phyloP scores from a whole-genome alignment of 768 basidiomycete genomes.

The Mycena crocata region DNA sequence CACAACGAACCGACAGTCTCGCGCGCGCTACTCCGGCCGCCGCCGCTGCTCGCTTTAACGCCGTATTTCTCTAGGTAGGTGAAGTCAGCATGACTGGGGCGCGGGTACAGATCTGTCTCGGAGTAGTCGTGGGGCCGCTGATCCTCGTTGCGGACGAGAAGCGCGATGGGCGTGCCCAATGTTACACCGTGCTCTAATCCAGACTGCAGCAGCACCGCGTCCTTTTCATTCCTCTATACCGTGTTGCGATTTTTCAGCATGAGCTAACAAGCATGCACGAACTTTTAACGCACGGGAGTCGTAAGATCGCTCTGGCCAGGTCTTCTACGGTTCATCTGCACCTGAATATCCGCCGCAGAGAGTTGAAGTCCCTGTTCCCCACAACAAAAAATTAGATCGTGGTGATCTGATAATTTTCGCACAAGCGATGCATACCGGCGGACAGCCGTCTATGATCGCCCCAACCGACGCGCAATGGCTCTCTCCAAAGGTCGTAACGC shows the following conservation, averaged over 20 bases:
- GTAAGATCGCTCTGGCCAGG: conserved; percentile 98
- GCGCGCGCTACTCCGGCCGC: conserved; percentile 93
- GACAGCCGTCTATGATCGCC: conserved; percentile 97
- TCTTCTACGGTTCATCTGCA: conserved; percentile 89
- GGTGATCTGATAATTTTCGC: conserved; percentile 12
- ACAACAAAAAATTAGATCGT: background rate
- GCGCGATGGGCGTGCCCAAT: conserved; percentile 95
- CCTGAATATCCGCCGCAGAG: conserved; percentile 86
- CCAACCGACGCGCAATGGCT: conserved; percentile 98
- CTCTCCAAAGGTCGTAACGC: conserved; percentile 98
- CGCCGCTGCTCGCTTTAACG: conserved; percentile 96
- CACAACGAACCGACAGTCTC: conserved; percentile 94
- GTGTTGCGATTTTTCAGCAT: conserved; percentile 3
- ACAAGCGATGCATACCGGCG: conserved; percentile 74
- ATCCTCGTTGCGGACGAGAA: conserved; percentile 98
- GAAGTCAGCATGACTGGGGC: conserved; percentile 97
- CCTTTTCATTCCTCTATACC: conserved; percentile 91
- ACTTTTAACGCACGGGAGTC: conserved; percentile 91
- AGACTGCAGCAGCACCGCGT: conserved; percentile 92
- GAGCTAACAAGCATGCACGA: no score
- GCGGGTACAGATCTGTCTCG: conserved; percentile 97
- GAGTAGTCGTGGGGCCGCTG: conserved; percentile 98
- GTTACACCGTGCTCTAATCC: conserved; percentile 95
- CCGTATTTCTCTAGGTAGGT: conserved; percentile 99
- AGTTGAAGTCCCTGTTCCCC: conserved; percentile 80